A percentile compares a stretch with the other conserved stretches of the same genome.
These are phyloP conservation scores for Fomitopsis palustris DNA, from an alignment of 1,284 basidiomycete genomes.

Conservation along the genomic window DNA sequence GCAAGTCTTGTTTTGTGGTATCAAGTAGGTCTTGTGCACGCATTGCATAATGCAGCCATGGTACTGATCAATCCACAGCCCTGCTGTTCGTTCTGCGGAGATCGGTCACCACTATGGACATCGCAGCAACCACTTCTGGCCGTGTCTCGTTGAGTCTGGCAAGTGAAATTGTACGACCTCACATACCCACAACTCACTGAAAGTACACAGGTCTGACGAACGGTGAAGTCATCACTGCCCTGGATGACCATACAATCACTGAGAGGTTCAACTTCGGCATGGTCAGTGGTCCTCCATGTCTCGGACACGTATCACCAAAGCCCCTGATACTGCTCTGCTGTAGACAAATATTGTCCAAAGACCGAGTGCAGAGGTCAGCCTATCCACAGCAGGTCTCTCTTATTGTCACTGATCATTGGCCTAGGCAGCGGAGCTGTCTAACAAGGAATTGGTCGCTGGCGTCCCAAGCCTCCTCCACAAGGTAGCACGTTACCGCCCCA, in stretches of 20 bases:
- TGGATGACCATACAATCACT: slow-evolving; percentile 24
- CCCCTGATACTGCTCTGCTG: no score
- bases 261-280: slow-evolving; percentile 22
- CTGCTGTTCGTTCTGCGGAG: slow-evolving; percentile 56
- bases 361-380: slow-evolving; percentile 24
- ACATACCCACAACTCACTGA: slow-evolving; percentile 13
- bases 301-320: background rate
- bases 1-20: slow-evolving; percentile 30
- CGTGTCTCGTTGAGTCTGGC: slow-evolving; percentile 53
- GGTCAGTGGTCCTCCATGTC: slow-evolving; percentile 10
- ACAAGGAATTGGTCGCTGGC: slow-evolving; percentile 20
- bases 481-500: slow-evolving; percentile 49
- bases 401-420: background rate
- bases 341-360: slow-evolving; percentile 29
- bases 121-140: slow-evolving; percentile 70
- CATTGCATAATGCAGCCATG: background rate
- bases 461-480: slow-evolving; percentile 48
- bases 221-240: slow-evolving; percentile 11
- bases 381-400: background rate
- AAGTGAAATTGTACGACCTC: slow-evolving; percentile 4
- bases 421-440: slow-evolving; percentile 24
- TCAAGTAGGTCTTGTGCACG: slow-evolving; percentile 21
- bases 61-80: slow-evolving; percentile 31
- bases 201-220: background rate
- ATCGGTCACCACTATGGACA: slow-evolving; percentile 72